A percentile compares a stretch with the other conserved stretches of the same genome.
phyloP scores from a whole-genome alignment of 306 rosid genomes.

The Lotus japonicus region DNA sequence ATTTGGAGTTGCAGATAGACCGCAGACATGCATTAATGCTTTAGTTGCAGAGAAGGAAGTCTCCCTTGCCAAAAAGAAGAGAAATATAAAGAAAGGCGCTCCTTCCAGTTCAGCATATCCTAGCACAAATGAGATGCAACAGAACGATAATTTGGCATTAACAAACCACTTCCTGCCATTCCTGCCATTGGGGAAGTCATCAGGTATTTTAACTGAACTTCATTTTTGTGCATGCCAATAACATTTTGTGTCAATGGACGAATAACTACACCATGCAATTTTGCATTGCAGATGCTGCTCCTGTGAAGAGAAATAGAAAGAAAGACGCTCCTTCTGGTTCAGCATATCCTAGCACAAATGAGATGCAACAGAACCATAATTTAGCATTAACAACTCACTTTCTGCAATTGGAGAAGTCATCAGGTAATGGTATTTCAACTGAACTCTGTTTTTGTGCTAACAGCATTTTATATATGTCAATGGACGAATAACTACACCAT shows the following conservation, averaged over 20 bases:
- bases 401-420: not conserved
- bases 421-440: conserved; percentile 63
- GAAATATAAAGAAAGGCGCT: conserved; percentile 35
- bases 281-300: conserved; percentile 40
- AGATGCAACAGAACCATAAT: conserved; percentile 14
- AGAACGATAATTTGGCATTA: conserved; percentile 17
- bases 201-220: conserved; percentile 34
- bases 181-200: conserved; percentile 19
- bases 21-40: conserved; percentile 35
- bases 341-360: conserved; percentile 23
- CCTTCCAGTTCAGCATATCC: conserved; percentile 24
- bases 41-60: conserved; percentile 31
- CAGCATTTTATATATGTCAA: conserved; percentile 4
- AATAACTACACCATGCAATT: not conserved
- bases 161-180: conserved; percentile 29
- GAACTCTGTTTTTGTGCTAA: not conserved
- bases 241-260: not conserved
- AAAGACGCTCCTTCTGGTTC: conserved; percentile 20
- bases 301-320: conserved; percentile 3
- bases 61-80: conserved; percentile 45
- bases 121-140: conserved; percentile 29
- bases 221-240: too few species aligned
- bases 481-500: not conserved
- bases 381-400: conserved; percentile 24
- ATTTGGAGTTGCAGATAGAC: conserved; percentile 17